Evolutionary conservation across 2,329 filamentous ascomycete species (phyloP), one percentile per base, ranked within the genome.

Genomic region (Rachicladosporium sp.): DNA sequence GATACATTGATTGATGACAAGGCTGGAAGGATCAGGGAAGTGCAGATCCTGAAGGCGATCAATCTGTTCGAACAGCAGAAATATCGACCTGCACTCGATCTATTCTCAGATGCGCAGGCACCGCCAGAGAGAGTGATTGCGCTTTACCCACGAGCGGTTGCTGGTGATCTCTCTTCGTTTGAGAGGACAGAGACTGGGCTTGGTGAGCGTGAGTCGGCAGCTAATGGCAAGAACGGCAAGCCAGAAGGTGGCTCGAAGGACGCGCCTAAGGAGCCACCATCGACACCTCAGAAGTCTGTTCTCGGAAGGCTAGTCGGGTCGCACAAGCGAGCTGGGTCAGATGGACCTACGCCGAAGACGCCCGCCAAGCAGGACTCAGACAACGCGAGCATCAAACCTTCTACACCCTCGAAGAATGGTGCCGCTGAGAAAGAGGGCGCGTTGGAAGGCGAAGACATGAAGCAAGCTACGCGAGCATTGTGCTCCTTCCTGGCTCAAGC

Each of bases 21-120:
- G 61, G 70, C 72, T 6, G 79, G 81, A 36, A 80, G 83, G 7
- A 70, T 94, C 43, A 76, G 88, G 21, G 82, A 93, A 51, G 79
- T 93, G 51, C 93, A 89, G 64, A 91, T 93, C 66, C 73, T 82
- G 49, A 98, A 98, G 58, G 91, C 89, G 0, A 85, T 93, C 57
- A 66, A 70, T 10, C 66, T 96, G 4, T 98, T 98, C 53, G 77
- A 78, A 43, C 70, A 83, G 49, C 82, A 79, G 50, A 93, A 82
- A 56, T 98, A 88, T 55, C 74, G 80, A 31, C 80, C 87, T 36
- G 81, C 89, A 1, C 73, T 98, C 64, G 88, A 96, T 50, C 65
- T 98, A 2, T 96, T 96, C 62, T 84, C 84, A 3, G 82, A 91
- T 39, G 86, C 95, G 2, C 78, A 85, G 50, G 88, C 91, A 0